Conservation (phyloP, 108 stramenopile genomes). For the Parmales sp. region DNA sequence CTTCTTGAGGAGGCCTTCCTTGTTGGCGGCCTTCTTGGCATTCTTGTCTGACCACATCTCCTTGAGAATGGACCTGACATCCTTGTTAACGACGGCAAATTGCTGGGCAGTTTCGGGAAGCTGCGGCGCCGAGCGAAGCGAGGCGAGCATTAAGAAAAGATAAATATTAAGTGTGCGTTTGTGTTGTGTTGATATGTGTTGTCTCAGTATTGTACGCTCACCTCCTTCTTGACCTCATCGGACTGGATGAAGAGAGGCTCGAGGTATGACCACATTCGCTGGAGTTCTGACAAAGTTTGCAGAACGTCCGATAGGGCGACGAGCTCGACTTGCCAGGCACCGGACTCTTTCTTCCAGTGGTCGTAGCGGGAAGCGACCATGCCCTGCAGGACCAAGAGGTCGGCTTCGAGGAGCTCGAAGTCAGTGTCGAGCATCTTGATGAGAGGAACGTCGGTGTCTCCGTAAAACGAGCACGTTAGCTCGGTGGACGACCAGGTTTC, state of each 20-base stretch:
- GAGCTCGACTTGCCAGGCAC: conserved; percentile 15
- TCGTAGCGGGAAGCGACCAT: conserved; percentile 46
- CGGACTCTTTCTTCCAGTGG: conserved; percentile 9
- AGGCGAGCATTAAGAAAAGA: no score
- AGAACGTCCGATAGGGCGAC: conserved; percentile 32
- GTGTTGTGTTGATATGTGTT: no score
- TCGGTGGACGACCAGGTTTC: conserved; percentile 36
- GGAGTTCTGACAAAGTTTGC: conserved; percentile 39
- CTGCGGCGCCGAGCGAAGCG: no score
- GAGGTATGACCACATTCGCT: conserved; percentile 60
- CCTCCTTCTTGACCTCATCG: conserved; percentile 58
- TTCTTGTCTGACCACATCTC: conserved; percentile 35
- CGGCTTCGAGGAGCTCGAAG: conserved; percentile 49
- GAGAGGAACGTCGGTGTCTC: conserved; percentile 36
- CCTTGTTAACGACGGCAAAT: conserved; percentile 42
- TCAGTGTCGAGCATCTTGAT: conserved; percentile 53
- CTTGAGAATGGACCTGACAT: conserved; percentile 39
- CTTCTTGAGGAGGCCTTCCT: conserved; percentile 31
- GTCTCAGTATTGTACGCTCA: no score
- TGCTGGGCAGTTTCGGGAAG: conserved; percentile 53
- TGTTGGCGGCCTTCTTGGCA: conserved; percentile 38
- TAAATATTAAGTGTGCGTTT: no score
- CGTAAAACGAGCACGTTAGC: conserved; percentile 33
- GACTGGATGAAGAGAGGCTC: conserved; percentile 58
- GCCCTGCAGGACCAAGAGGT: conserved; percentile 51